phyloP scores from a whole-genome alignment of 1,284 basidiomycete genomes.

The Chiua sp. region DNA sequence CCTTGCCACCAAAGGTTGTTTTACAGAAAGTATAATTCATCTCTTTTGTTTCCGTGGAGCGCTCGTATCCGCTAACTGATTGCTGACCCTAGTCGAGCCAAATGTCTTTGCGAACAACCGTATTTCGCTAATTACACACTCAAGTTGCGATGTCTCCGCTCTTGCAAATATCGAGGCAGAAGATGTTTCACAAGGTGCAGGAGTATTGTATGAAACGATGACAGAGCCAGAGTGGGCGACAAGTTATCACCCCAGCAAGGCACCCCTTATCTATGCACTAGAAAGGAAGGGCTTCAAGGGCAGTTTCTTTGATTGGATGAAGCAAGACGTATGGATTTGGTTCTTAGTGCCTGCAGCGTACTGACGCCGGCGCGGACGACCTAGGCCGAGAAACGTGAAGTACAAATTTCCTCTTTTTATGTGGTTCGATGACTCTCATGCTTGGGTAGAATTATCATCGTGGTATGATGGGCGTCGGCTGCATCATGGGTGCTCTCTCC shows the following conservation, averaged over 20 bases:
- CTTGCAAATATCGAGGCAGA: slow-evolving; percentile 18
- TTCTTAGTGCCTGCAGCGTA: no score
- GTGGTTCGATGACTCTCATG: not conserved
- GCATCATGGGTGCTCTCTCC: slow-evolving; percentile 26
- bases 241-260: slow-evolving; percentile 24
- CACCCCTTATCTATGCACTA: slow-evolving; percentile 33
- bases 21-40: slow-evolving; percentile 31
- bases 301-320: slow-evolving; percentile 32
- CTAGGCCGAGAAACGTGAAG: slow-evolving; percentile 26
- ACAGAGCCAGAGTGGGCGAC: slow-evolving; percentile 28
- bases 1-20: slow-evolving; percentile 39
- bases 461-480: slow-evolving; percentile 27
- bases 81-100: slow-evolving; percentile 17
- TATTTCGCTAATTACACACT: slow-evolving; percentile 28
- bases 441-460: slow-evolving; percentile 22
- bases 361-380: not conserved
- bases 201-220: slow-evolving; percentile 31
- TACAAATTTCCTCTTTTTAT: slow-evolving; percentile 7
- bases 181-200: slow-evolving; percentile 16
- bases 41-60: no score
- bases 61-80: not conserved
- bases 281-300: slow-evolving; percentile 20
- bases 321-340: slow-evolving; percentile 26
- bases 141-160: slow-evolving; percentile 12
- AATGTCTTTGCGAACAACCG: slow-evolving; percentile 37